phyloP scores from a whole-genome alignment of 2,329 filamentous ascomycete species.

The Elsinoe perseae region DNA sequence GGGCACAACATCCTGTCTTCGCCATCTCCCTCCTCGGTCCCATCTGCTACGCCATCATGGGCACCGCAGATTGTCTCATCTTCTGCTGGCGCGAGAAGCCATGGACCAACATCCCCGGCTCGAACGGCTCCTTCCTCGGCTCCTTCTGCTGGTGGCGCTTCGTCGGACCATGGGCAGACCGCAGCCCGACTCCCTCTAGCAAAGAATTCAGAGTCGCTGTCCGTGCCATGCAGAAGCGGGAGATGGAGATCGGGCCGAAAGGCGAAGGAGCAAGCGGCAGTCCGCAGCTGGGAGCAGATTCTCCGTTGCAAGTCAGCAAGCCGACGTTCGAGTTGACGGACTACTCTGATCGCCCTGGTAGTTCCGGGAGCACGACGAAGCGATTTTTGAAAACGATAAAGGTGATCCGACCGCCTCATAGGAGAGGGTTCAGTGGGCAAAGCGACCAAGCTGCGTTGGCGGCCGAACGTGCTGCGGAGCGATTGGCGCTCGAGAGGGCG shows the following conservation, averaged over 20 bases:
- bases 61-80: constrained; percentile 58
- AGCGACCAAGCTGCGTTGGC: constrained; percentile 28
- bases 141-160: constrained; percentile 31
- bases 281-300: background rate
- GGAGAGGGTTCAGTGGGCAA: constrained; percentile 25
- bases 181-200: background rate
- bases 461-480: constrained; percentile 31
- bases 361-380: constrained; percentile 14
- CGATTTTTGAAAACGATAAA: constrained; percentile 14
- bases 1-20: constrained; percentile 47
- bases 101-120: constrained; percentile 51
- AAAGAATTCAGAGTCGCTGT: constrained; percentile 1
- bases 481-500: constrained; percentile 34
- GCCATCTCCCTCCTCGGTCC: constrained; percentile 49
- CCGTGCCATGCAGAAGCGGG: background rate
- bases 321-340: constrained; percentile 14
- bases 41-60: constrained; percentile 56
- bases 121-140: constrained; percentile 36
- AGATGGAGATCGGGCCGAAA: background rate
- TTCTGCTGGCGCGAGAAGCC: constrained; percentile 65
- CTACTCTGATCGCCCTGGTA: constrained; percentile 18
- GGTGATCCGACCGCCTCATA: constrained; percentile 20
- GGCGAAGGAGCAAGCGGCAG: background rate
- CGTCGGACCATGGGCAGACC: constrained; percentile 1
- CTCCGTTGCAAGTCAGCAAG: constrained; percentile 9